These are phyloP conservation scores for Sordariomycetes sp. DNA, from an alignment of 2,329 filamentous ascomycete species.

Conservation along the genomic window DNA sequence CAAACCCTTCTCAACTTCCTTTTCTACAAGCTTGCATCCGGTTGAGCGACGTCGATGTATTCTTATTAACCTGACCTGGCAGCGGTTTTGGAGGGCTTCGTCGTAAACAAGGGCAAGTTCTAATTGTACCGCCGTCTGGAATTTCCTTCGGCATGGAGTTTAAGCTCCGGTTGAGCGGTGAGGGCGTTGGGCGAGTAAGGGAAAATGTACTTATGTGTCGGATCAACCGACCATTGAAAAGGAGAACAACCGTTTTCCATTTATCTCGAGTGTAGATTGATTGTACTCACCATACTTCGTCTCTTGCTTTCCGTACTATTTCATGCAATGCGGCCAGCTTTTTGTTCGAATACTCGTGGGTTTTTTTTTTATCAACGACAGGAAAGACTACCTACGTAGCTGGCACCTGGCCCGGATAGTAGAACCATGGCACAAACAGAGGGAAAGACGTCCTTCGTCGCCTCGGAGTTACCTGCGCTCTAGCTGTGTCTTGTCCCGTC, in stretches of 20 bases:
- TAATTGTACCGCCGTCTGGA: conserved; percentile 9
- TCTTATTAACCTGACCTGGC: conserved; percentile 3
- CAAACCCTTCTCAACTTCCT: neutral
- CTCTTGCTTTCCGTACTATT: too few relatives aligned
- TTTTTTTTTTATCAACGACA: too few relatives aligned
- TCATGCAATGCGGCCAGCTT: too few relatives aligned
- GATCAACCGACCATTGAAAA: neutral
- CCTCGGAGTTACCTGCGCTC: too few relatives aligned
- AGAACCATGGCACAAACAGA: too few relatives aligned
- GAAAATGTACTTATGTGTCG: too few relatives aligned
- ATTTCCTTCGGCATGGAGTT: neutral
- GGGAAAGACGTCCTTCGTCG: too few relatives aligned
- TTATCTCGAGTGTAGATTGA: neutral
- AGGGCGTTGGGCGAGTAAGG: too few relatives aligned
- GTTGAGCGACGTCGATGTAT: neutral
- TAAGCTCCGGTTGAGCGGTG: neutral
- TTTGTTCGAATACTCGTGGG: too few relatives aligned
- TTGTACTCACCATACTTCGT: too few relatives aligned
- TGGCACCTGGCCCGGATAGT: too few relatives aligned
- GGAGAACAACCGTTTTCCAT: neutral
- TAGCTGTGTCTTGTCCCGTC: neutral
- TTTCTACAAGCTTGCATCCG: neutral
- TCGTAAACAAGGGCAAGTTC: conserved; percentile 87
- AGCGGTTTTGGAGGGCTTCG: conserved; percentile 77
- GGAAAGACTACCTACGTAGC: too few relatives aligned